Conservation (phyloP, 2,329 filamentous ascomycete genomes). For the Cladophialophora yegresii region DNA sequence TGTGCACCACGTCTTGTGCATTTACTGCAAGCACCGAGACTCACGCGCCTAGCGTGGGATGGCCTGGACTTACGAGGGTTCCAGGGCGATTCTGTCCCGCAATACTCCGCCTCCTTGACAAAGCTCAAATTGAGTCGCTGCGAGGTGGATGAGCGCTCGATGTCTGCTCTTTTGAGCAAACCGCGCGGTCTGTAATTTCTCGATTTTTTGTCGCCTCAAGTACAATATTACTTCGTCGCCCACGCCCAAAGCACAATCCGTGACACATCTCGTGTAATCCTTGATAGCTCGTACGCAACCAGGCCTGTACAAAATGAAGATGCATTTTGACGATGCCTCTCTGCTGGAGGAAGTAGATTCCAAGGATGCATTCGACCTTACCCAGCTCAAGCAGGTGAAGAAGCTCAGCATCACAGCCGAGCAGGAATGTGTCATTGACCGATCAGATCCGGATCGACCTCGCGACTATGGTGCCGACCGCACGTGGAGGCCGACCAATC, state of each 20-base stretch:
- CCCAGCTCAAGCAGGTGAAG: not conserved
- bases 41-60: not conserved
- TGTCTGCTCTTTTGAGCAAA: not conserved
- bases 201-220: not conserved
- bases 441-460: not conserved
- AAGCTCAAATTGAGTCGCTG: not conserved
- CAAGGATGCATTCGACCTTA: not conserved
- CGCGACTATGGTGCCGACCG: not conserved
- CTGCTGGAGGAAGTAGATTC: not conserved
- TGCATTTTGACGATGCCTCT: not conserved
- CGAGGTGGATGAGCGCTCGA: not conserved
- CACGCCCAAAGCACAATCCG: not conserved
- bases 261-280: not conserved
- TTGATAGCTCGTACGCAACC: not conserved
- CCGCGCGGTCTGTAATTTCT: not conserved
- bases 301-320: not conserved
- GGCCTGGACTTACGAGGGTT: not conserved
- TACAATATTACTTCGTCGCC: not conserved
- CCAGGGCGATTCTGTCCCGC: not conserved
- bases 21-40: not conserved
- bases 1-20: not conserved
- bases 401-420: not conserved
- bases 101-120: not conserved
- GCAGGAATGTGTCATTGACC: not conserved
- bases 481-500: not conserved